phyloP scores from a whole-genome alignment of 805 yeast species.

The Ogataea methanolica region DNA sequence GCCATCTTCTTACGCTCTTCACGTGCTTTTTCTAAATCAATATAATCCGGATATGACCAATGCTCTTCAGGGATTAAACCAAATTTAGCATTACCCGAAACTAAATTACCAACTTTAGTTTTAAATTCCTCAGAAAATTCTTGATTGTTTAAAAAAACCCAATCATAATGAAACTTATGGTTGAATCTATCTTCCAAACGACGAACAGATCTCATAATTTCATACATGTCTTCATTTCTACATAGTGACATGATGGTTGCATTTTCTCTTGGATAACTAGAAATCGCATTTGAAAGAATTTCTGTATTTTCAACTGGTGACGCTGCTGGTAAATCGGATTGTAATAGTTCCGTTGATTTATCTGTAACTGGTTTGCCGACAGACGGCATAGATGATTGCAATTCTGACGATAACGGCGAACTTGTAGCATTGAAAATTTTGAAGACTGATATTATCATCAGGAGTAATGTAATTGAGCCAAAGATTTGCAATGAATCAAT shows the following conservation, averaged over 20 bases:
- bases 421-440: slow-evolving; percentile 5
- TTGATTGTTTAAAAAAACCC: slow-evolving; percentile 88
- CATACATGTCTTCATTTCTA: slow-evolving; percentile 58
- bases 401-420: background rate
- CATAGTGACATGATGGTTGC: slow-evolving; percentile 64
- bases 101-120: slow-evolving; percentile 42
- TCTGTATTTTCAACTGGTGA: background rate
- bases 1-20: slow-evolving; percentile 54
- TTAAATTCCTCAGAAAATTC: slow-evolving; percentile 72
- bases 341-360: background rate
- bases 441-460: slow-evolving; percentile 1
- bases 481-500: slow-evolving; percentile 1
- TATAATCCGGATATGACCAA: slow-evolving; percentile 83
- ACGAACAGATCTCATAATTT: slow-evolving; percentile 58
- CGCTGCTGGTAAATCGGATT: too few species aligned
- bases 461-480: slow-evolving; percentile 1
- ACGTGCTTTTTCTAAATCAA: slow-evolving; percentile 71
- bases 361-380: background rate
- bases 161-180: slow-evolving; percentile 70
- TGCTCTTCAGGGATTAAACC: slow-evolving; percentile 72
- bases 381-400: background rate
- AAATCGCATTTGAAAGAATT: too few species aligned
- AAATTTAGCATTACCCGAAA: slow-evolving; percentile 65
- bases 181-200: slow-evolving; percentile 80
- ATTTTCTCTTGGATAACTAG: slow-evolving; percentile 27